phyloP scores from a whole-genome alignment of 345 rosid genomes.

The Pelargonium nanum region DNA sequence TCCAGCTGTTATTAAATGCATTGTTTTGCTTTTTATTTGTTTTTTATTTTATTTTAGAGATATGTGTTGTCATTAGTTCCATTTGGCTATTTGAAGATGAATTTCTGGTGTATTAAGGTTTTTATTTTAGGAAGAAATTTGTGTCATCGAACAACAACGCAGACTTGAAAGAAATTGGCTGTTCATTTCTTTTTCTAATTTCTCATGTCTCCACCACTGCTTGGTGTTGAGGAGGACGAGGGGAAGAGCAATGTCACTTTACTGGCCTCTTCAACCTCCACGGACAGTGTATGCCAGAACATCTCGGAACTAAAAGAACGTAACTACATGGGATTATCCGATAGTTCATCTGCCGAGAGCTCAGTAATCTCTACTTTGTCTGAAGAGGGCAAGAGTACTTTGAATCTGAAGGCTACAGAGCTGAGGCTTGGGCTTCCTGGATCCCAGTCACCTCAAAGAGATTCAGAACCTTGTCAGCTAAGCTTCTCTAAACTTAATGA shows the following conservation, averaged over 20 bases:
- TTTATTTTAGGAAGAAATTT: not conserved
- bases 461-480: conserved; percentile 20
- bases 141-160: conserved; percentile 1
- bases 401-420: conserved; percentile 58
- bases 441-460: conserved; percentile 50
- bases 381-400: conserved; percentile 21
- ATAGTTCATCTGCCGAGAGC: conserved; percentile 37
- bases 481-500: conserved; percentile 30
- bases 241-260: conserved; percentile 31
- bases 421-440: conserved; percentile 71
- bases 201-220: conserved; percentile 49
- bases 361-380: conserved; percentile 19
- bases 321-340: conserved; percentile 48
- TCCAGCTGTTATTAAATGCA: conserved; percentile 9
- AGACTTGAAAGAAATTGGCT: conserved; percentile 15
- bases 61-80: not conserved
- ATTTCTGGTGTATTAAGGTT: conserved; percentile 6
- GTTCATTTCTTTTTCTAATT: conserved; percentile 8
- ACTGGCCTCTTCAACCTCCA: conserved; percentile 33
- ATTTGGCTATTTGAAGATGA: not conserved
- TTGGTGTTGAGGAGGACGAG: conserved; percentile 40
- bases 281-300: conserved; percentile 32
- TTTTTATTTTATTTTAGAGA: too few species aligned
- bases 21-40: not conserved
- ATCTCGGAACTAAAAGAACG: conserved; percentile 30